These are phyloP conservation scores for Alternaria atra DNA, from an alignment of 2,329 filamentous ascomycete genomes.

Conservation along the genomic window DNA sequence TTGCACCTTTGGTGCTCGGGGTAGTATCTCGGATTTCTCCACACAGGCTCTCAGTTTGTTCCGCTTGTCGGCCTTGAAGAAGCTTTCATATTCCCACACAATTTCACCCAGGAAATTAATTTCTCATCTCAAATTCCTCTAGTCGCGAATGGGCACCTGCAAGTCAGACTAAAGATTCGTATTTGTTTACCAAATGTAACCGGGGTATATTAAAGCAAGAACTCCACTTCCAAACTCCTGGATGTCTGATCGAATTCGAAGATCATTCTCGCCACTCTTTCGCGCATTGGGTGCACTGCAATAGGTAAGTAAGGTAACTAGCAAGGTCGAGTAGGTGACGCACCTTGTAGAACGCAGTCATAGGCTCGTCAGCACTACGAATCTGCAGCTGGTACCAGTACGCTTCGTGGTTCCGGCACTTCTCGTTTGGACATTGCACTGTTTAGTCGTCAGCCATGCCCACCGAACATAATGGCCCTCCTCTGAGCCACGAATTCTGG, in stretches of 20 bases:
- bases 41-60: too few relatives aligned
- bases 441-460: constrained; percentile 9
- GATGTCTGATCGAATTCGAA: not conserved
- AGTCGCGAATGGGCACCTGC: not conserved
- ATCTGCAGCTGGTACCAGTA: constrained; percentile 98
- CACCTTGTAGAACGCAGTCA: constrained; percentile 95
- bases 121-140: not conserved
- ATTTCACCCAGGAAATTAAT: not conserved
- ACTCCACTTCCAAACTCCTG: constrained; percentile 17
- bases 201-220: constrained; percentile 18
- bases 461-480: not conserved
- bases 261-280: constrained; percentile 56
- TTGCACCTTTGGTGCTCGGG: too few relatives aligned
- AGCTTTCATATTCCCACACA: too few relatives aligned
- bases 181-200: not conserved
- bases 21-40: too few relatives aligned
- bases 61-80: too few relatives aligned
- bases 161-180: not conserved
- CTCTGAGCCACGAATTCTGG: not conserved
- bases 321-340: not conserved
- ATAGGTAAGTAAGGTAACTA: constrained; percentile 10
- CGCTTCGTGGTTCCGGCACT: constrained; percentile 83
- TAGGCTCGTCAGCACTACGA: constrained; percentile 96
- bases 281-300: constrained; percentile 54
- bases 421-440: constrained; percentile 83